Evolutionary conservation across 352 stramenopile species (phyloP), one percentile per base, ranked within the genome.

Genomic region (Pythium sp.): DNA sequence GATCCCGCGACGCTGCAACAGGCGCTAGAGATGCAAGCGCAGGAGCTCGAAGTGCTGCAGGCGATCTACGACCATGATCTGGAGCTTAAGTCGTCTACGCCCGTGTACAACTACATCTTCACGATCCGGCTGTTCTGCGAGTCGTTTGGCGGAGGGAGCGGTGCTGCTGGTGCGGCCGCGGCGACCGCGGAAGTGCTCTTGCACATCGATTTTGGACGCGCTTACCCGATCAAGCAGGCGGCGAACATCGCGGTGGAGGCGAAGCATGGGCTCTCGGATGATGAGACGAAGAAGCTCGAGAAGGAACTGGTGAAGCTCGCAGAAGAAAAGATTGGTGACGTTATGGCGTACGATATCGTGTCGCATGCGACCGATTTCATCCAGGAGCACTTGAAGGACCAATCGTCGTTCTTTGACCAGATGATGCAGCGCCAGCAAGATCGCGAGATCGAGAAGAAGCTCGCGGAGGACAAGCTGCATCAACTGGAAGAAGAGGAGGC

Each of bases 351-450:
- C 77, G 87, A 96, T 67, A 79, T 96, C 46, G 84, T 96, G 57
- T 80, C 90, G 68, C 85, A 86, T 65, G 83, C 87, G 20, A 90
- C 82, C 9, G 89, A 96, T 43, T 96, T 91, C 58, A 81, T 96
- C 26, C 79, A 92, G 59, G 83, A 92, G 46, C 84, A 93, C 67
- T 62, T 92, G 22, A 92, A 93, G 57, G 83, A 93, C 72, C 84
- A 92, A 74, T 89, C 82, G 63, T 93, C 84, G 26, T 94, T 96
- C 74, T 94, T 94, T 24, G 89, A 96, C 53, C 84, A 95, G 64
- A 96, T 96, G 89, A 80, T 95, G 28, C 86, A 91, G 47, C 76
- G 87, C 18, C 85, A 96, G 68, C 82, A 96, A 34, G 77, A 92
- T 20, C 65, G 58, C 20, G 83, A 92, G 64, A 79, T 73, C 1